Evolutionary conservation across 306 rosid genomes (phyloP), one percentile per base, ranked within the genome.

Genomic region (Mimosa pudica): DNA sequence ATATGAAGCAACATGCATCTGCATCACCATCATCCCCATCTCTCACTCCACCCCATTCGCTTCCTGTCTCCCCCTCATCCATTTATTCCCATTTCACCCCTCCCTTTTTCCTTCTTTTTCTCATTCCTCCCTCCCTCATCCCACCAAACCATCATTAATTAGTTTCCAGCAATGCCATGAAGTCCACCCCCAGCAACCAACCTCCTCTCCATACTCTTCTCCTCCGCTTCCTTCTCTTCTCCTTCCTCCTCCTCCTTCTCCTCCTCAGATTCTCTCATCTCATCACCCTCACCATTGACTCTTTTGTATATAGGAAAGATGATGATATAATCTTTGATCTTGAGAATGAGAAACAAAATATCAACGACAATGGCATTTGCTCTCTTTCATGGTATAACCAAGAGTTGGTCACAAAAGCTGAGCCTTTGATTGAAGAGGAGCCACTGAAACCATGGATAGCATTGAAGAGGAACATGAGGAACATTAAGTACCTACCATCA

Each of bases 371-470:
- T 42, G 91, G 97, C 80, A 24, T 0, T 24, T 24, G 30, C 30
- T 24, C 30, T 24, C 30, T 24, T 24, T 76, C 94, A 97, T 33
- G 93, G 71, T 86, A 92, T 81, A 95, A 90, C 82, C 89, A 76
- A 69, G 90, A 91, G 18, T 67, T 95, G 74, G 91, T 92, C 13
- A 82, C 84, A 57, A 88, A 82, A 60, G 96, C 98, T 0, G 98
- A 95, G 88, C 93, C 96, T 7, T 67, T 95, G 79, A 95, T 95
- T 76, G 47, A 36, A 12, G 85, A 76, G 72, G 98, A 95, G 82
- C 98, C 98, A 3, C 62, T 91, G 87, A 95, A 95, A 80, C 98
- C 98, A 0, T 95, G 98, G 98, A 75, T 95, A 73, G 84, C 98
- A 8, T 80, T 95, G 89, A 95, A 95, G 79, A 91, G 88, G 84